phyloP scores from a whole-genome alignment of 129 eudicot genomes.

The Flaveria trinervia region DNA sequence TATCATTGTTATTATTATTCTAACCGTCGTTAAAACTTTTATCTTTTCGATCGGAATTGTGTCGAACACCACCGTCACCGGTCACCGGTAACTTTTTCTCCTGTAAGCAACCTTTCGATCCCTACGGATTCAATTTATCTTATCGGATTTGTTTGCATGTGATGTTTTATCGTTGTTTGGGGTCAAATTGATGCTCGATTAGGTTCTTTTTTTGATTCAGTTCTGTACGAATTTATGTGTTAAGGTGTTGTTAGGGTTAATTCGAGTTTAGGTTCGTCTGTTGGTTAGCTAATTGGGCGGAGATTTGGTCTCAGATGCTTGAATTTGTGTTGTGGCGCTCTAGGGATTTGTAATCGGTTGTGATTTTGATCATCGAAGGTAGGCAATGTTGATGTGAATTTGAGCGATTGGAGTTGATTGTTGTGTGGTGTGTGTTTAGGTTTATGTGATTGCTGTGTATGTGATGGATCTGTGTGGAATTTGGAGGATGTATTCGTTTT shows the following conservation, averaged over 20 bases:
- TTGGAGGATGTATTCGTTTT: constrained; percentile 5
- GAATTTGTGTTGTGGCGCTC: constrained; percentile 5
- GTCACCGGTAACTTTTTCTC: constrained; percentile 10
- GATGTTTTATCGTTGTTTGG: background rate
- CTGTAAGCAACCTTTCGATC: constrained; percentile 27
- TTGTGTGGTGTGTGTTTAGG: background rate
- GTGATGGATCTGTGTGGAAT: background rate
- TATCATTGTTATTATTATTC: background rate
- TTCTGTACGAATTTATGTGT: constrained; percentile 12
- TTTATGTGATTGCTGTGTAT: background rate
- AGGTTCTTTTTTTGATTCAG: constrained; percentile 5
- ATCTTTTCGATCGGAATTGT: constrained; percentile 18
- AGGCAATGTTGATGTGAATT: constrained; percentile 16
- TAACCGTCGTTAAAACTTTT: constrained; percentile 28
- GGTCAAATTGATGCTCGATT: background rate
- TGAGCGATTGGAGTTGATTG: constrained; percentile 11
- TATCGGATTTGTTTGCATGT: constrained; percentile 20
- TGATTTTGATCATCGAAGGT: background rate
- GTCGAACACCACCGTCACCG: constrained; percentile 24
- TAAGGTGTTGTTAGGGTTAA: constrained; percentile 7
- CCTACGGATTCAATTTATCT: background rate
- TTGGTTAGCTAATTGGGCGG: constrained; percentile 18
- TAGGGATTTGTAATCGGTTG: constrained; percentile 20
- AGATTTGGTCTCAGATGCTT: constrained; percentile 16
- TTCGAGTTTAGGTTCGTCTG: constrained; percentile 14